Conservation (phyloP, 495 filamentous ascomycete species). For the Choiromyces venosus region DNA sequence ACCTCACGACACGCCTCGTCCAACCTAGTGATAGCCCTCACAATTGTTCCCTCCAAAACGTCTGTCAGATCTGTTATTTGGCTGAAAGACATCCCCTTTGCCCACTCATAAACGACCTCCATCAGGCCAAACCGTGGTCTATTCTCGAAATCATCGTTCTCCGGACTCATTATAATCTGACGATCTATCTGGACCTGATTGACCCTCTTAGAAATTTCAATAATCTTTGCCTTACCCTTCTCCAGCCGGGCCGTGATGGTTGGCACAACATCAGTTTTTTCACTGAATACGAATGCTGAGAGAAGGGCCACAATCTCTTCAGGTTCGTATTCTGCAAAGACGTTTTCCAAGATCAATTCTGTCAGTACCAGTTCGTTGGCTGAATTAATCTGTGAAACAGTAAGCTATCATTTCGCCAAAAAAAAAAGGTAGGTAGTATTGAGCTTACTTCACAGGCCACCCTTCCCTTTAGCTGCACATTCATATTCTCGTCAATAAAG, state of each 20-base stretch:
- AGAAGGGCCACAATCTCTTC: conserved; percentile 94
- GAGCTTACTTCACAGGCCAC: conserved; percentile 77
- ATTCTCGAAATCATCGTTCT: conserved; percentile 84
- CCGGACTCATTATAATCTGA: conserved; percentile 82
- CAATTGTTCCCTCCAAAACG: conserved; percentile 94
- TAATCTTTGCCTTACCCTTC: conserved; percentile 76
- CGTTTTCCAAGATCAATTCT: conserved; percentile 92
- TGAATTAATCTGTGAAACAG: conserved; percentile 65
- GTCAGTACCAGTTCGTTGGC: conserved; percentile 96
- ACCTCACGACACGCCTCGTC: conserved; percentile 97
- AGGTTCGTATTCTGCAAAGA: conserved; percentile 88
- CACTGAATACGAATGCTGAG: conserved; percentile 96
- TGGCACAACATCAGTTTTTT: conserved; percentile 81
- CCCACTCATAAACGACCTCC: conserved; percentile 99
- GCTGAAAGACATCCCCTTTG: conserved; percentile 93
- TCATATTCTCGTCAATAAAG: conserved; percentile 76
- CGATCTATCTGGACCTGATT: conserved; percentile 78
- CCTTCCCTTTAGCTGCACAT: conserved; percentile 93
- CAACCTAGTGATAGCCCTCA: conserved; percentile 80
- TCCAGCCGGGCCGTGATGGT: conserved; percentile 80
- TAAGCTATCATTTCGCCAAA: conserved; percentile 3
- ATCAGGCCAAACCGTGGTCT: conserved; percentile 84
- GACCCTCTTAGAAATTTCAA: conserved; percentile 82
- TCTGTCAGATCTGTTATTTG: conserved; percentile 96
- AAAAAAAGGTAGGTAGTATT: not conserved